phyloP scores from a whole-genome alignment of 441 rosid genomes.

The Gossypium schwendimanii region DNA sequence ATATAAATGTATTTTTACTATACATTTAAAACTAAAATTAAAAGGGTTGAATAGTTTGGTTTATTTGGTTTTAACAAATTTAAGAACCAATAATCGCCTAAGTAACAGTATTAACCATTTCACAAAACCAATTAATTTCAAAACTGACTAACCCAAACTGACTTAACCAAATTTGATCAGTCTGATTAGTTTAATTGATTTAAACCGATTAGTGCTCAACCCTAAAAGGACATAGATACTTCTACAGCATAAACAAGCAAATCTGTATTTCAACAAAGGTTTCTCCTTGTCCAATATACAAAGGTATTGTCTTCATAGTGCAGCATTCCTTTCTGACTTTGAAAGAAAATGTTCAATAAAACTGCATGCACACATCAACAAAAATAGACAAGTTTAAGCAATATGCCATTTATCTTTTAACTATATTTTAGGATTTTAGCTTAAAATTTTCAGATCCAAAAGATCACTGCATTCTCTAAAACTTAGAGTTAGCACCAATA shows the following conservation, averaged over 20 bases:
- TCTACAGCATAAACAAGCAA: neutral
- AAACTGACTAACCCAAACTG: too few relatives aligned
- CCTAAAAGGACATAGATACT: neutral
- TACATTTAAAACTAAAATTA: neutral
- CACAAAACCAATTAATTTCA: too few relatives aligned
- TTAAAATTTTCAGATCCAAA: neutral
- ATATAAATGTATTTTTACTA: neutral
- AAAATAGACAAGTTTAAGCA: neutral
- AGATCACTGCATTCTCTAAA: neutral
- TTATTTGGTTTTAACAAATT: neutral
- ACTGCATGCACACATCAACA: neutral
- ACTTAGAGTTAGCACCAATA: neutral
- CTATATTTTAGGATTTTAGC: neutral
- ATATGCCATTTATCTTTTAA: conserved; percentile 4
- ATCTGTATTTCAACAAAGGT: neutral
- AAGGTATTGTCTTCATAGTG: neutral
- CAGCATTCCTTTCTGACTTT: neutral
- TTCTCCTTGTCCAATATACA: neutral
- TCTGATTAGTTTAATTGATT: too few relatives aligned
- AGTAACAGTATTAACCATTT: neutral
- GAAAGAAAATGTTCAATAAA: neutral
- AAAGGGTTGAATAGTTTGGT: neutral
- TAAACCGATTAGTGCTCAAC: neutral
- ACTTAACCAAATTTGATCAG: too few relatives aligned
- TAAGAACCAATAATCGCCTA: neutral